Percentiles rank a stretch among this genome's conserved stretches.
phyloP scores from a whole-genome alignment of 148 eudicot genomes.

The Diospyros lotus region DNA sequence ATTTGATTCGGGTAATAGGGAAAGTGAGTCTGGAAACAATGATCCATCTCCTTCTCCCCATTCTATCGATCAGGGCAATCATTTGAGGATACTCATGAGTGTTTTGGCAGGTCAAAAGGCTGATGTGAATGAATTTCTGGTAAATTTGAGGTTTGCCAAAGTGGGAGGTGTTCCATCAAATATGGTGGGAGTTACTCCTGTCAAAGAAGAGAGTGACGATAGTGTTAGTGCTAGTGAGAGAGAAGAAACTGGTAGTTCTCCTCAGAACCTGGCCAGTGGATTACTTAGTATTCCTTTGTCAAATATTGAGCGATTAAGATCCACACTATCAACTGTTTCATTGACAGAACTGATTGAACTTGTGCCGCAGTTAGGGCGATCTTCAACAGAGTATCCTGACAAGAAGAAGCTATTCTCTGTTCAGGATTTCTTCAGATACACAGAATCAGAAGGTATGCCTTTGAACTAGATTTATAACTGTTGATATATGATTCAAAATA shows the following conservation, averaged over 20 bases:
- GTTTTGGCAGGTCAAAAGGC: constrained; percentile 67
- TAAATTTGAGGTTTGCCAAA: constrained; percentile 80
- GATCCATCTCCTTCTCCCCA: constrained; percentile 26
- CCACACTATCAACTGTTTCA: constrained; percentile 84
- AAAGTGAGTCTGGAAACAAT: constrained; percentile 27
- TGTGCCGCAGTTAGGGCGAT: constrained; percentile 70
- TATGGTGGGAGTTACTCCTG: constrained; percentile 66
- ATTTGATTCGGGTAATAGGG: constrained; percentile 44
- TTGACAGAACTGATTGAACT: constrained; percentile 84
- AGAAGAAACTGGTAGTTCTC: constrained; percentile 51
- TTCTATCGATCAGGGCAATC: constrained; percentile 38
- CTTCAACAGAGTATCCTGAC: constrained; percentile 82
- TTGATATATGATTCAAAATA: too few species aligned
- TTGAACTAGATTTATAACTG: constrained; percentile 1
- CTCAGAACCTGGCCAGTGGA: constrained; percentile 74
- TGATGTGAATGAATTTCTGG: constrained; percentile 61
- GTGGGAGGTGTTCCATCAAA: constrained; percentile 80
- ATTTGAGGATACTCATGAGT: constrained; percentile 50
- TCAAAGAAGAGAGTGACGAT: constrained; percentile 65
- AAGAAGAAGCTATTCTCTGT: constrained; percentile 94
- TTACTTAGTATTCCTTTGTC: constrained; percentile 89
- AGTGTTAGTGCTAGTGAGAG: constrained; percentile 22
- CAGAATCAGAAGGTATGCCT: constrained; percentile 85
- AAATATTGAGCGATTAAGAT: constrained; percentile 89
- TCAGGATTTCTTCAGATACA: constrained; percentile 97